These are phyloP conservation scores for Casuarina cunninghamiana DNA, from an alignment of 306 rosid genomes.

Conservation along the genomic window DNA sequence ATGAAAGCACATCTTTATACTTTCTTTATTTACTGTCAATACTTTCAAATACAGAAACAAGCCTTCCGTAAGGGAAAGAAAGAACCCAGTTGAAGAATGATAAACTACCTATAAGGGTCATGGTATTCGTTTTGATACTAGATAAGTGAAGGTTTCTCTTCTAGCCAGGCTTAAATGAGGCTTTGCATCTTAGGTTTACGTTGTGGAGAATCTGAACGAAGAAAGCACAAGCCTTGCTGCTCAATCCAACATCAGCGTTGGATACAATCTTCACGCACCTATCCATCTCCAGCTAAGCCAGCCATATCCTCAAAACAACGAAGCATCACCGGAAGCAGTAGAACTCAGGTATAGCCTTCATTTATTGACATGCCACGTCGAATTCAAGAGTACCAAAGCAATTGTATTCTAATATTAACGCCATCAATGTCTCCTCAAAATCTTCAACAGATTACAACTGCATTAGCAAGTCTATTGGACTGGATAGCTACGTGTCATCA, in stretches of 20 bases:
- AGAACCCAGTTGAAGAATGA: neutral
- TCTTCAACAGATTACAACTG: slow-evolving; percentile 3
- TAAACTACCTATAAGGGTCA: neutral
- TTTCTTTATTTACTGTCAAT: neutral
- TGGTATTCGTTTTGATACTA: neutral
- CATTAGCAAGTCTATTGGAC: slow-evolving; percentile 25
- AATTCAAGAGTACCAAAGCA: neutral
- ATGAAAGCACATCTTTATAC: neutral
- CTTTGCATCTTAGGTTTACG: slow-evolving; percentile 24
- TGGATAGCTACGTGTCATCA: neutral
- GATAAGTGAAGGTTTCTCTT: neutral
- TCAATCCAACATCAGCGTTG: slow-evolving; percentile 20
- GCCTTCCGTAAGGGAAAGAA: neutral
- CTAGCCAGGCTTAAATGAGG: neutral
- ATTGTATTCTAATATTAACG: neutral
- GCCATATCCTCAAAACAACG: too few species aligned
- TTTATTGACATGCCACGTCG: neutral
- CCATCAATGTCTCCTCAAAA: neutral
- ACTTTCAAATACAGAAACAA: too few species aligned
- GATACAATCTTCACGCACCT: slow-evolving; percentile 11
- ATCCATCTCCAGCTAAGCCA: slow-evolving; percentile 31
- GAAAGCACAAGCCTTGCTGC: slow-evolving; percentile 18
- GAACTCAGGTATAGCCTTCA: slow-evolving; percentile 38
- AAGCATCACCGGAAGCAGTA: too few species aligned
- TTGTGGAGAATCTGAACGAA: slow-evolving; percentile 15